phyloP scores from a whole-genome alignment of 345 rosid genomes.

The Eutrema heterophyllum region DNA sequence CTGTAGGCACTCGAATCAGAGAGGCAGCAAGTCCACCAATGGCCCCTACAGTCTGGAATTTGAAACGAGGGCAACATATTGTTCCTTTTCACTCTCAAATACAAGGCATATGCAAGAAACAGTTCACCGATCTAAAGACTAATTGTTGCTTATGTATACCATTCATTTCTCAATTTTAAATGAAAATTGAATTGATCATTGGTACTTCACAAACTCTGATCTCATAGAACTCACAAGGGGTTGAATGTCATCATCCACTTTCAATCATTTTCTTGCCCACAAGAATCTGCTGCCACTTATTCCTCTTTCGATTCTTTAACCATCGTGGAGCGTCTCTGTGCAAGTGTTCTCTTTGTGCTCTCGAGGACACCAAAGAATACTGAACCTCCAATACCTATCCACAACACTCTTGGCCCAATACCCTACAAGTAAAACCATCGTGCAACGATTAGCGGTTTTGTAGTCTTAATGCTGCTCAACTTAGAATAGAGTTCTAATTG shows the following conservation, averaged over 20 bases:
- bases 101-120: neutral
- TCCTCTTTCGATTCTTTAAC: conserved; percentile 29
- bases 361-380: conserved; percentile 86
- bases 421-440: conserved; percentile 43
- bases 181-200: neutral
- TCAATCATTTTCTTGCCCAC: neutral
- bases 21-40: conserved; percentile 95
- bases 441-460: neutral
- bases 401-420: conserved; percentile 76
- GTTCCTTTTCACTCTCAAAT: neutral
- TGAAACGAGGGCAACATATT: neutral
- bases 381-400: conserved; percentile 95
- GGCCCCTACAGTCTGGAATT: conserved; percentile 82
- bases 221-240: neutral
- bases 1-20: conserved; percentile 90
- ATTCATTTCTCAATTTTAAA: too few relatives aligned
- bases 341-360: conserved; percentile 69
- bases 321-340: conserved; percentile 44
- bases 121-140: neutral
- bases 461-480: neutral
- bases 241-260: neutral
- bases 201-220: neutral
- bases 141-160: neutral
- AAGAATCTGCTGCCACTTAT: neutral
- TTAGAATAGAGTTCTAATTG: neutral